These are phyloP conservation scores for Malus hybrid DNA, from an alignment of 331 rosid species.

Conservation along the genomic window DNA sequence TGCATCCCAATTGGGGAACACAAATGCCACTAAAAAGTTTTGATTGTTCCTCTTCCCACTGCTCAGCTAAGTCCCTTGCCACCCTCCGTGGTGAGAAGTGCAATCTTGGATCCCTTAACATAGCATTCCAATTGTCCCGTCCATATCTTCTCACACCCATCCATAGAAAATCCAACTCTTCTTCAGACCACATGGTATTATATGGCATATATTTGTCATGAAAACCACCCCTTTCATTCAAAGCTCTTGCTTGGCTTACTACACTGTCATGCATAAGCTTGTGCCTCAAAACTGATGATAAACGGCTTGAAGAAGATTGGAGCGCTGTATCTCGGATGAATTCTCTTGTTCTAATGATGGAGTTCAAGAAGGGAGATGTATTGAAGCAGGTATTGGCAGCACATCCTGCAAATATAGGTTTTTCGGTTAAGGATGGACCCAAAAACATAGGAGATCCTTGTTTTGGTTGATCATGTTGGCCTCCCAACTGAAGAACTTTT, in stretches of 20 bases:
- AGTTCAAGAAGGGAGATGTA: slow-evolving; percentile 27
- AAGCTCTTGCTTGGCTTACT: slow-evolving; percentile 35
- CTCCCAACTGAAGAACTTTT: slow-evolving; percentile 18
- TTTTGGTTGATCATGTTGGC: slow-evolving; percentile 16
- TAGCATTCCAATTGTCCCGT: slow-evolving; percentile 59
- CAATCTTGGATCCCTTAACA: slow-evolving; percentile 59
- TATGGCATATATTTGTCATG: slow-evolving; percentile 26
- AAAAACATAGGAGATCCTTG: slow-evolving; percentile 33
- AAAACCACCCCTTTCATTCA: slow-evolving; percentile 28
- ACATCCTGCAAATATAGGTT: slow-evolving; percentile 24
- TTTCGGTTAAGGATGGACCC: slow-evolving; percentile 40
- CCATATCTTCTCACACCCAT: slow-evolving; percentile 74
- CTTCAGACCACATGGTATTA: slow-evolving; percentile 52
- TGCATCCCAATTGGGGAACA: slow-evolving; percentile 23
- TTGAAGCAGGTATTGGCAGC: slow-evolving; percentile 24
- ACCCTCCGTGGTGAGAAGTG: slow-evolving; percentile 44
- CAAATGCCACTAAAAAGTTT: slow-evolving; percentile 33
- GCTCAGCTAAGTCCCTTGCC: slow-evolving; percentile 53
- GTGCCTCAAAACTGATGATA: slow-evolving; percentile 30
- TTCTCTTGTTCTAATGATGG: slow-evolving; percentile 28
- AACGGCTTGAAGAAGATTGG: slow-evolving; percentile 28
- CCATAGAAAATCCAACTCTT: slow-evolving; percentile 77
- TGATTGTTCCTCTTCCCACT: slow-evolving; percentile 59
- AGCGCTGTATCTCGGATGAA: slow-evolving; percentile 26
- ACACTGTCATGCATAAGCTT: slow-evolving; percentile 36